Evolutionary conservation across 305 asterid species (phyloP).

Genomic region (Solanum hybrid): DNA sequence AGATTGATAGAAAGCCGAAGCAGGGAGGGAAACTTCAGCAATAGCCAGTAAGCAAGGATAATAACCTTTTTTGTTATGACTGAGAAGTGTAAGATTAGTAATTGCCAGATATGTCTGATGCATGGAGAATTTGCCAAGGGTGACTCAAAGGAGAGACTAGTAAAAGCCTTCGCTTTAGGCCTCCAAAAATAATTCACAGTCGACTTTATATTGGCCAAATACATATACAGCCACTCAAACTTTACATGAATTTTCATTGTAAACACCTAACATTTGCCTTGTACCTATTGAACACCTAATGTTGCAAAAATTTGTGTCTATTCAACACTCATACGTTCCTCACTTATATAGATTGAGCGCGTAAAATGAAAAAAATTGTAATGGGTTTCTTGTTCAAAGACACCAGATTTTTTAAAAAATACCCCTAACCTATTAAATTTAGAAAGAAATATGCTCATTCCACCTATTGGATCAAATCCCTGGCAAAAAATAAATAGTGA

Average conservation of each 20-base stretch:
- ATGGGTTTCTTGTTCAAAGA: not conserved
- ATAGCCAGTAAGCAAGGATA: not conserved
- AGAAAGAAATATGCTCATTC: no score
- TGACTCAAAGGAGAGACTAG: not conserved
- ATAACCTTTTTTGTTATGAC: not conserved
- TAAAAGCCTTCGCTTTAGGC: not conserved
- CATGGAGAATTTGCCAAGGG: not conserved
- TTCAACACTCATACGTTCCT: not conserved
- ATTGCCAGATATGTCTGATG: not conserved
- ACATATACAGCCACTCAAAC: not conserved
- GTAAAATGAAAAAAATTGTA: not conserved
- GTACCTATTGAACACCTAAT: not conserved
- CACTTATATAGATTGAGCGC: not conserved
- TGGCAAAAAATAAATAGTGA: no score
- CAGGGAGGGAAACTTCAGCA: constrained; percentile 28
- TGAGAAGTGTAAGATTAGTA: not conserved
- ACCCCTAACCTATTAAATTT: no score
- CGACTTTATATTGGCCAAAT: not conserved
- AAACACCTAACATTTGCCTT: not conserved
- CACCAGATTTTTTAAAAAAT: not conserved
- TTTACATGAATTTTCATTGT: not conserved
- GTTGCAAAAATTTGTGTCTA: not conserved
- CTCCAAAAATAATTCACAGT: not conserved
- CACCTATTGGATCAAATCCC: no score
- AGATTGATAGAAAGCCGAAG: constrained; percentile 44